phyloP scores from a whole-genome alignment of 1,284 basidiomycete genomes.

The Cryptococcus jaspeensis region DNA sequence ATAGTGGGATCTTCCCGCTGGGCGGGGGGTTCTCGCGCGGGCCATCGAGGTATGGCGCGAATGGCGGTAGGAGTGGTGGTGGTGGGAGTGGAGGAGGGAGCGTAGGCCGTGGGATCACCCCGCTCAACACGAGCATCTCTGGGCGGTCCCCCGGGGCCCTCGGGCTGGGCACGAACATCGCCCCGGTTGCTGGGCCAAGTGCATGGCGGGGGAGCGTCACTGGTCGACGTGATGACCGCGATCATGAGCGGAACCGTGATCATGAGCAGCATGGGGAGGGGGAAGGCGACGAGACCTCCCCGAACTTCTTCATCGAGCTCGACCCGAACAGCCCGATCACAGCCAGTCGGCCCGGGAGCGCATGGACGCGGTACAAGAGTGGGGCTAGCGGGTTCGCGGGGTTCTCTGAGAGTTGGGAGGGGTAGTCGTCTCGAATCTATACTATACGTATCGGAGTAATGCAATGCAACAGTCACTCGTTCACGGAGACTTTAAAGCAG shows the following conservation, averaged over 20 bases:
- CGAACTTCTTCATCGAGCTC: constrained; percentile 31
- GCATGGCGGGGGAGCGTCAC: background rate
- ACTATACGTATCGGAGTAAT: too few relatives aligned
- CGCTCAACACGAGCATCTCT: background rate
- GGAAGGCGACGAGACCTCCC: background rate
- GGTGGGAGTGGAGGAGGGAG: background rate
- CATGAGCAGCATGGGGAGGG: background rate
- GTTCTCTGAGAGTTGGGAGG: background rate
- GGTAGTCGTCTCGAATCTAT: too few relatives aligned
- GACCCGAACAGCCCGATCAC: constrained; percentile 30
- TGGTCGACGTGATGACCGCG: background rate
- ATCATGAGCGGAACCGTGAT: background rate
- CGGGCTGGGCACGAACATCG: background rate
- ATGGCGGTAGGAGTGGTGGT: background rate
- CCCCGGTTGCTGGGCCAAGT: background rate
- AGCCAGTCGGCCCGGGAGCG: constrained; percentile 15
- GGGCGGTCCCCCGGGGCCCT: background rate
- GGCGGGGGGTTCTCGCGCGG: background rate
- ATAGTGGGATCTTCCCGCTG: constrained; percentile 33
- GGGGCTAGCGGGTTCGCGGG: background rate
- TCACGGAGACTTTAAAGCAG: too few relatives aligned
- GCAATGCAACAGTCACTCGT: too few relatives aligned
- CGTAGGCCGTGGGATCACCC: background rate
- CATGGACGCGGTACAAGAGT: constrained; percentile 10
- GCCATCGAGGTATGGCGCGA: background rate